Percentiles rank a stretch among this genome's conserved stretches.
Evolutionary conservation across 768 basidiomycete genomes (phyloP).

Genomic region (Amanita jacksonii): DNA sequence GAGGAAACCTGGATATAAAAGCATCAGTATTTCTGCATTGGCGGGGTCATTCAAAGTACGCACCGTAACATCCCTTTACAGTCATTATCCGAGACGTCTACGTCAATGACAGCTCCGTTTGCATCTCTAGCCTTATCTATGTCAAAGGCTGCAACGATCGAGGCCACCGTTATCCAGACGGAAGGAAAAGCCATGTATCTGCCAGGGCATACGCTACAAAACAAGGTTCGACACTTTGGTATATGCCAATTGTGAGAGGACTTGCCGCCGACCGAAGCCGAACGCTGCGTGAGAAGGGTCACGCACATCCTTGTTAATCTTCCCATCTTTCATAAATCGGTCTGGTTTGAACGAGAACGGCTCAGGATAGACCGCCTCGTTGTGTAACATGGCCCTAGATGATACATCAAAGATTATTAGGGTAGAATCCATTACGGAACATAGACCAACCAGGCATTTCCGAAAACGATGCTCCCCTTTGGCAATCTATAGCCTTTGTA

Average conservation of each 20-base stretch:
- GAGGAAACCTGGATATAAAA: too few species aligned
- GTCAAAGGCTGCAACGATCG: background rate
- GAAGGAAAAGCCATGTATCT: background rate
- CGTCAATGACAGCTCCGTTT: too few species aligned
- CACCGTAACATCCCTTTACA: too few species aligned
- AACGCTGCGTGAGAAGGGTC: conserved; percentile 6
- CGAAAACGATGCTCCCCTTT: conserved; percentile 22
- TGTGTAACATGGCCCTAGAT: conserved; percentile 7
- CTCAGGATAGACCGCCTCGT: conserved; percentile 3
- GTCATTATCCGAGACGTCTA: too few species aligned
- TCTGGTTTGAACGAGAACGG: conserved; percentile 9
- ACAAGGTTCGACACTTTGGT: too few species aligned
- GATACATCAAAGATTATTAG: background rate
- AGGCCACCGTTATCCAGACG: background rate
- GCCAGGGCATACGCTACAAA: too few species aligned
- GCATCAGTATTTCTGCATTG: too few species aligned
- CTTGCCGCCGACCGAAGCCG: conserved; percentile 8
- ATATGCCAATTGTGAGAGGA: background rate
- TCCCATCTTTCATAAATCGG: conserved; percentile 7
- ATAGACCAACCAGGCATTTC: too few species aligned
- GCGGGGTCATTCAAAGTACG: too few species aligned
- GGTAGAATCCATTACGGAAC: too few species aligned
- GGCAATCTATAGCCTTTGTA: conserved; percentile 23
- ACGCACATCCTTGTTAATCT: background rate
- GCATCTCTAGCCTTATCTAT: too few species aligned